Percentiles rank a stretch among this genome's conserved stretches.
Conservation (phyloP, 345 rosid genomes). For the Anacardium occidentale region DNA sequence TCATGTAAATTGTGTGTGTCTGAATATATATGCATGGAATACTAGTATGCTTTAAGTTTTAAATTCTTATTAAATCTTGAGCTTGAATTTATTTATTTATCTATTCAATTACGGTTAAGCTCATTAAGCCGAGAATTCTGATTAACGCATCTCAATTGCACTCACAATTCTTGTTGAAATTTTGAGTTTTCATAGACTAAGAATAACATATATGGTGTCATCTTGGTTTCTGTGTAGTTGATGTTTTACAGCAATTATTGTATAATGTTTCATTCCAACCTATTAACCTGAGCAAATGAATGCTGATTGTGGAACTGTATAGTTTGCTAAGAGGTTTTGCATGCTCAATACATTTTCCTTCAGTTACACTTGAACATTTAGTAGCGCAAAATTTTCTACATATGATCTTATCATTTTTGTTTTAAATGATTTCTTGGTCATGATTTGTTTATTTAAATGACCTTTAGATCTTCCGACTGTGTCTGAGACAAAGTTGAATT, state of each 20-base stretch:
- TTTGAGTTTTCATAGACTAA: not conserved
- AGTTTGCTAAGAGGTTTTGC: not conserved
- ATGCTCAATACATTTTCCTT: not conserved
- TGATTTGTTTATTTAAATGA: constrained; percentile 15
- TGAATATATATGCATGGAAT: too few relatives aligned
- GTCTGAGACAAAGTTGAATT: constrained; percentile 75
- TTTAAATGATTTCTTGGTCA: not conserved
- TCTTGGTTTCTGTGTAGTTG: too few relatives aligned
- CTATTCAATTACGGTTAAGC: not conserved
- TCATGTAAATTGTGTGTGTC: not conserved
- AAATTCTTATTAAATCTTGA: not conserved
- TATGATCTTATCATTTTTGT: not conserved
- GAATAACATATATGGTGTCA: too few relatives aligned
- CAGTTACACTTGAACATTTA: not conserved
- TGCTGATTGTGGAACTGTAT: not conserved
- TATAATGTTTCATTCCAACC: not conserved
- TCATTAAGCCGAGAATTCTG: not conserved
- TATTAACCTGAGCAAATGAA: not conserved
- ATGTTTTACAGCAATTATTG: too few relatives aligned
- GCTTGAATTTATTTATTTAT: not conserved
- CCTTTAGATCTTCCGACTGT: constrained; percentile 88
- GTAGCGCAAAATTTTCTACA: not conserved
- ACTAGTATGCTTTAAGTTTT: not conserved
- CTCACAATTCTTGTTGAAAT: not conserved
- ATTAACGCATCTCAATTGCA: not conserved